Evolutionary conservation across 768 basidiomycete genomes (phyloP).

Genomic region (Russula emetica): DNA sequence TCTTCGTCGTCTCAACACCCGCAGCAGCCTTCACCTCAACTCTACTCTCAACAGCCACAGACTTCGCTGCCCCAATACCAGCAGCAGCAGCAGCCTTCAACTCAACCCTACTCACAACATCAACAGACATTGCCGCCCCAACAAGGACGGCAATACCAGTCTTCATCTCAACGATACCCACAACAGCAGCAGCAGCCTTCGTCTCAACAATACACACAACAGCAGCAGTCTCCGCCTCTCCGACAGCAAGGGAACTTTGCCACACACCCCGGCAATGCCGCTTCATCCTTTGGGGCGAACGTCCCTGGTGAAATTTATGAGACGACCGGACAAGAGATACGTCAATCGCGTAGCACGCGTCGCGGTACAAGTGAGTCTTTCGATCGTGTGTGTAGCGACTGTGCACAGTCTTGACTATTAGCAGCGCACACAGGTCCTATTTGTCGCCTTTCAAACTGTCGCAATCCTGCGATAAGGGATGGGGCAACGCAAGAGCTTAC

Average conservation of each 20-base stretch:
- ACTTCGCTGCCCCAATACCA: too few species aligned
- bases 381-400: not conserved
- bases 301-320: not conserved
- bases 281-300: not conserved
- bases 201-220: not conserved
- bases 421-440: not conserved
- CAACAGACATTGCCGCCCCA: too few species aligned
- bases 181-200: not conserved
- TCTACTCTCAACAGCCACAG: too few species aligned
- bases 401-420: not conserved
- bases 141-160: too few species aligned
- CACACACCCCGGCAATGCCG: not conserved
- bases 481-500: not conserved
- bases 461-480: not conserved
- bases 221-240: not conserved
- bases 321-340: not conserved
- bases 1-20: too few species aligned
- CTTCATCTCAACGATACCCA: too few species aligned
- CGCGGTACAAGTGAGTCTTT: not conserved
- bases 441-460: constrained; percentile 7
- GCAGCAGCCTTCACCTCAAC: too few species aligned
- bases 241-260: too few species aligned
- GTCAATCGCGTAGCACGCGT: not conserved
- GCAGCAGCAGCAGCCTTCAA: too few species aligned
- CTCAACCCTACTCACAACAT: too few species aligned